These are phyloP conservation scores for Acanthamoeba healyi DNA, from an alignment of 208 protist genomes.

Conservation along the genomic window DNA sequence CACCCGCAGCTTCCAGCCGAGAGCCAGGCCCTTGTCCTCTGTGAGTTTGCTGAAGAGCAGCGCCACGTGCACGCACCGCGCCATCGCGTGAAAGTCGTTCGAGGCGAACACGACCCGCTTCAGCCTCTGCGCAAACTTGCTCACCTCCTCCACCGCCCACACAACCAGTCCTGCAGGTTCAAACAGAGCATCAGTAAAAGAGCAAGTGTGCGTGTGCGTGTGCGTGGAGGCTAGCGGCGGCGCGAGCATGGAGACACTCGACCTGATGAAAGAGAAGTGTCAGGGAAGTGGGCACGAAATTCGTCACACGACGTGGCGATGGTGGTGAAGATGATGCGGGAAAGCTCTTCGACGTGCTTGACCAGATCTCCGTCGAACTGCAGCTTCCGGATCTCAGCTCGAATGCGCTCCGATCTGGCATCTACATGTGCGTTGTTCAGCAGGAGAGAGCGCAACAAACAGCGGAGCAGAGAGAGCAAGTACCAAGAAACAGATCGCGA, in stretches of 20 bases:
- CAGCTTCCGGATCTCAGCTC: slow-evolving; percentile 1
- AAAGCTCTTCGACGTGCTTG: background rate
- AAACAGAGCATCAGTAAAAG: too few relatives aligned
- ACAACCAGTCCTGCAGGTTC: background rate
- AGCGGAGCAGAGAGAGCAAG: background rate
- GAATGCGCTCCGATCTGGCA: background rate
- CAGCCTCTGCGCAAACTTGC: background rate
- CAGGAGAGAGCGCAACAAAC: background rate
- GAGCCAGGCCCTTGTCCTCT: slow-evolving; percentile 7
- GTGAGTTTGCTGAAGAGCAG: background rate
- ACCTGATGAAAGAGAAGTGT: background rate
- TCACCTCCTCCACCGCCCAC: slow-evolving; percentile 16
- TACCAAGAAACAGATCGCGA: background rate
- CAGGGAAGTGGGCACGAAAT: background rate
- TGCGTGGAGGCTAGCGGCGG: too few relatives aligned
- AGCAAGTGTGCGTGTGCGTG: too few relatives aligned
- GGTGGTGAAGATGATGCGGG: background rate
- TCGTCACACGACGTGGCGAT: slow-evolving; percentile 3
- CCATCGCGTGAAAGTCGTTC: background rate
- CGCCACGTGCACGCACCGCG: background rate
- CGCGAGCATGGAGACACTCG: background rate
- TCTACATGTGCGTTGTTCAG: background rate
- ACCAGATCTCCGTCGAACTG: slow-evolving; percentile 21
- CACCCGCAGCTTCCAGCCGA: background rate
- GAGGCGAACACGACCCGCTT: slow-evolving; percentile 15